Base-by-base conservation (phyloP, 2,329 filamentous ascomycete species). In the Hypoxylon sp. region DNA sequence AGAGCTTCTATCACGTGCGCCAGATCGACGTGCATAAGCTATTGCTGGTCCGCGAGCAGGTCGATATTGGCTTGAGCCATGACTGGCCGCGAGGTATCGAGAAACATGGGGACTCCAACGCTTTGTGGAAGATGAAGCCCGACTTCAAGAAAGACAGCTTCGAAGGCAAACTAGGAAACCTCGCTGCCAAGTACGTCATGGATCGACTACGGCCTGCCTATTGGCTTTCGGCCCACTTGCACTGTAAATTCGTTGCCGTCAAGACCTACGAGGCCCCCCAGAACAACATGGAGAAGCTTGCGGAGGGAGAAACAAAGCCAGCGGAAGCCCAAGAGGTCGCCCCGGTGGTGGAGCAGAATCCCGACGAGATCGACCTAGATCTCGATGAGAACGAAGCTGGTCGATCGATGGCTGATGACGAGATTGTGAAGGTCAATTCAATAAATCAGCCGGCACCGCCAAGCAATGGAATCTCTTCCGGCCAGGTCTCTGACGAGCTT, bases 221-320 rank as follows among this genome's bases (percentile, higher is more conserved):
- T 75, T 99, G 95, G 95, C 97, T 98, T 75, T 90, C 91, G 37
- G 95, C 94, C 2, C 95, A 99, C 78, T 79, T 98, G 79, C 95
- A 99, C 77, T 89, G 91, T 80, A 96, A 94, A 74, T 98, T 91
- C 75, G 79, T 89, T 0, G 95, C 94, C 0, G 76, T 87, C 66
- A 90, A 86, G 74, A 79, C 67, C n/a, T 89, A 88, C 59, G 68
- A 77, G 1, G 56, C 71, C 1, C 70, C 74, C 1, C 47, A 50
- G 20, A 53, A 52, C 49, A 72, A 83, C 5, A 20, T 56, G 1
- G 46, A 68, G 20, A 15, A 47, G 6, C 43, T 61, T 8, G 61
- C 68, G 2, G 54, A 63, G 4, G 56, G 62, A 7, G 52, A 48
- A 10, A n/a, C 49, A 22, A 52, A 58, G n/a, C 43, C 59, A 1